Conservation (phyloP, 768 basidiomycete species). For the Phanerochaete sordida region DNA sequence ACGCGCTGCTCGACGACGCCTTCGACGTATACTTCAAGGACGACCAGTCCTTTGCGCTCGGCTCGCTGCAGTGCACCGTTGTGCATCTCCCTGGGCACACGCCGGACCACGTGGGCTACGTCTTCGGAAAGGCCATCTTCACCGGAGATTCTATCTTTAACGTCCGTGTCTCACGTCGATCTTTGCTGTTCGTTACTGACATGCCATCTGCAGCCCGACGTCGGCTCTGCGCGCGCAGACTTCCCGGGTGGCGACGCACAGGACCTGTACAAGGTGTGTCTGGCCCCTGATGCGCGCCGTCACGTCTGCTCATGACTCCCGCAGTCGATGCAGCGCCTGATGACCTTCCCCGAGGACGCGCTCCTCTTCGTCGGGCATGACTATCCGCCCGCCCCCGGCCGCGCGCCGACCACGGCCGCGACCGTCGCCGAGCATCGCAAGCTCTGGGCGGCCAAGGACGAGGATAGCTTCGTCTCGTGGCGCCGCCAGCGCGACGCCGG, state of each 20-base stretch:
- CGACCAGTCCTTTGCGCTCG: conserved; percentile 31
- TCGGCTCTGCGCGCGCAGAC: conserved; percentile 36
- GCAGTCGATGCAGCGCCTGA: conserved; percentile 35
- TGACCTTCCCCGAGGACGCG: conserved; percentile 29
- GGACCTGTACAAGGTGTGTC: conserved; percentile 28
- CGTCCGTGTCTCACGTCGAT: conserved; percentile 14
- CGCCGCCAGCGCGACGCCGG: conserved; percentile 29
- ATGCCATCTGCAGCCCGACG: conserved; percentile 26
- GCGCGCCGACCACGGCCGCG: conserved; percentile 24
- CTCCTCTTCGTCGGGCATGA: conserved; percentile 37
- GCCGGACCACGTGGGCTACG: conserved; percentile 34
- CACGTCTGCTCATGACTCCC: neutral
- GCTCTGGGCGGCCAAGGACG: conserved; percentile 25
- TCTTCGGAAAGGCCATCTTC: conserved; percentile 34
- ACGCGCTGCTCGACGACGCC: conserved; percentile 19
- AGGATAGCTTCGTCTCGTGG: conserved; percentile 28
- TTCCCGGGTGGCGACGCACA: conserved; percentile 37
- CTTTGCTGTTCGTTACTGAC: neutral
- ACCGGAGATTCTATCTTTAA: conserved; percentile 39
- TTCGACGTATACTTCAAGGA: conserved; percentile 35
- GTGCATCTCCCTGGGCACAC: conserved; percentile 37
- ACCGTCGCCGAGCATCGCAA: conserved; percentile 32
- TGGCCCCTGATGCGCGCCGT: conserved; percentile 2
- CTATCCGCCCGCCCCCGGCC: conserved; percentile 26
- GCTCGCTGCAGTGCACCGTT: conserved; percentile 26